phyloP scores from a whole-genome alignment of 2,329 filamentous ascomycete species.

The Cryphonectria parasitica region DNA sequence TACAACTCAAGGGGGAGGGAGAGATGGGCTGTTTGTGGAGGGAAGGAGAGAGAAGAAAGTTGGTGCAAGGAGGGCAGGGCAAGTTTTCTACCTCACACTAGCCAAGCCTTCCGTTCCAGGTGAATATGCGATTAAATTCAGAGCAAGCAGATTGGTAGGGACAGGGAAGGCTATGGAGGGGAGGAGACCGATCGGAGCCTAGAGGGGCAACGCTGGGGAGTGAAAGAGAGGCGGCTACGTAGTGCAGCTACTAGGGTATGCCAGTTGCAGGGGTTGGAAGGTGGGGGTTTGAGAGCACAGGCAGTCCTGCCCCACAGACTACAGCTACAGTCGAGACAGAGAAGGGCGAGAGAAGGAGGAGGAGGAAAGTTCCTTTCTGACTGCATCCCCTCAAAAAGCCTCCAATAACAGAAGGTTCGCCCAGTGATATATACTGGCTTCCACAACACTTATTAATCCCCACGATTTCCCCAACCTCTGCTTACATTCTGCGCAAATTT shows the following conservation, averaged over 20 bases:
- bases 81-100: slow-evolving; percentile 10
- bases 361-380: neutral
- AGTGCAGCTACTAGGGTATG: neutral
- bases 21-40: slow-evolving; percentile 15
- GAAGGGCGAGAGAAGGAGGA: slow-evolving; percentile 12
- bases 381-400: neutral
- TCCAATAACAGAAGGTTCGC: neutral
- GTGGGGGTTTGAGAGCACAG: slow-evolving; percentile 11
- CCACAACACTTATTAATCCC: neutral
- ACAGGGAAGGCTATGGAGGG: slow-evolving; percentile 2
- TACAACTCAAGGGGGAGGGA: slow-evolving; percentile 14
- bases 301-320: slow-evolving; percentile 10
- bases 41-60: slow-evolving; percentile 6
- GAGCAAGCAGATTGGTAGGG: slow-evolving; percentile 15
- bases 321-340: slow-evolving; percentile 2
- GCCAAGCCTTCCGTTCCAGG: slow-evolving; percentile 26
- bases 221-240: neutral
- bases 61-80: slow-evolving; percentile 8
- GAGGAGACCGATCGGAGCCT: slow-evolving; percentile 21
- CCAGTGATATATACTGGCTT: neutral
- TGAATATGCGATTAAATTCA: slow-evolving; percentile 18
- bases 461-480: neutral
- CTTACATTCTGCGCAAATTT: neutral
- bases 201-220: slow-evolving; percentile 20
- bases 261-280: neutral